phyloP scores from a whole-genome alignment of 257 asterid species.

The Rubia yunnanensis region DNA sequence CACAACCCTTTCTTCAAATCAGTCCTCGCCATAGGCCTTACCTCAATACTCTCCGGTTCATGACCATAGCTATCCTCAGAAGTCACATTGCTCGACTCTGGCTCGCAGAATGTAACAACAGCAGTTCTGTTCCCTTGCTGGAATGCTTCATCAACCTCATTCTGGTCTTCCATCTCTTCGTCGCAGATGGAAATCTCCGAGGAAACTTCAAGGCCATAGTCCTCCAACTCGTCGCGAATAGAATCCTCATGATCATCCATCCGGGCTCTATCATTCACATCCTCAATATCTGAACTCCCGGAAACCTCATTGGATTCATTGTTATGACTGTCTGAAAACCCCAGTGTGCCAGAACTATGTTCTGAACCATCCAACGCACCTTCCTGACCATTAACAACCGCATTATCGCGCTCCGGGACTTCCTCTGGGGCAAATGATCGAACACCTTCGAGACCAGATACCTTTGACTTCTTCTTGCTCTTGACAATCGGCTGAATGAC shows the following conservation, averaged over 20 bases:
- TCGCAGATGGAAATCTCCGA: neutral
- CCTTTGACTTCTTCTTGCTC: constrained; percentile 21
- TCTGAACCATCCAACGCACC: constrained; percentile 11
- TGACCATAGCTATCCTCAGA: constrained; percentile 32
- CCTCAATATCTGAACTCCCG: constrained; percentile 62
- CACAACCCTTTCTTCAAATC: constrained; percentile 55
- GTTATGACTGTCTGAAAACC: constrained; percentile 42
- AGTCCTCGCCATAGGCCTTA: constrained; percentile 31
- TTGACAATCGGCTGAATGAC: constrained; percentile 67
- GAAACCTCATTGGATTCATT: constrained; percentile 30
- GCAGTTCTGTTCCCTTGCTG: constrained; percentile 23
- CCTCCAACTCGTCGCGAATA: constrained; percentile 22
- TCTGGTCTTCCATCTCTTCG: neutral
- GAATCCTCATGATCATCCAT: constrained; percentile 15
- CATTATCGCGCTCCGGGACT: neutral
- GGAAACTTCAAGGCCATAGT: constrained; percentile 8
- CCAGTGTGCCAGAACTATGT: constrained; percentile 48
- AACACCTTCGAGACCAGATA: constrained; percentile 13
- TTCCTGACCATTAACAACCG: constrained; percentile 9
- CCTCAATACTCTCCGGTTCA: constrained; percentile 16
- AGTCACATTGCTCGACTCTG: constrained; percentile 17
- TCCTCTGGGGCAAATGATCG: constrained; percentile 10
- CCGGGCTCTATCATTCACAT: constrained; percentile 20
- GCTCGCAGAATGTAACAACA: constrained; percentile 40
- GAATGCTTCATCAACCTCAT: constrained; percentile 26